Base-by-base conservation (phyloP, 345 rosid genomes). In the Pugionium cornutum region DNA sequence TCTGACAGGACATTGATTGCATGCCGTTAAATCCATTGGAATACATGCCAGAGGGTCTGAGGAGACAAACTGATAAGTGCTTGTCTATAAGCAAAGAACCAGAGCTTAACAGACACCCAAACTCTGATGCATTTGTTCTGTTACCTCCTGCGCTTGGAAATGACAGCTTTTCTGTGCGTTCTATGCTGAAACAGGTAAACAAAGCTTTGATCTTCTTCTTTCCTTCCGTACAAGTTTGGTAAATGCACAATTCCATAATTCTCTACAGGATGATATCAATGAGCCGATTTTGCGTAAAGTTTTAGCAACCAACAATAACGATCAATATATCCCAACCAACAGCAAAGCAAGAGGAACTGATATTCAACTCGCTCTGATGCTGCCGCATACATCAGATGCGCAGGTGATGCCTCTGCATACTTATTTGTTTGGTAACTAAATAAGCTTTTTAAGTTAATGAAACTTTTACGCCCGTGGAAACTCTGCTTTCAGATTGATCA, bases 11-110 rank as follows among this genome's bases (percentile, higher is more conserved):
- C 82, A 76, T 86, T 75, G 98, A 95, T 75, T 89, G 96, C 81
- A 95, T 95, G 99, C 98, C 99, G 72, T 72, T 75, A 62, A 81
- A 91, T 83, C 86, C 87, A 4, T 69, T 83, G 63, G 92, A 89
- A 29, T 91, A 82, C 78, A 82, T 86, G 86, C 91, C 96, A 28
- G 97, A 95, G 77, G 79, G 81, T 77, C 86, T 84, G 75, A 79
- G 86, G 75, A 94, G 78, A 77, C 83, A 83, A 50, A 55, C 63
- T 6, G 80, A 87, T 49, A 77, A 77, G 71, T 68, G 64, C 43
- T 57, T 79, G 45, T 41, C 62, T 50, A 29, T 73, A 27, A 64
- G 83, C 58, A 76, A 76, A 67, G 91, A 79, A 66, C 53, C 68
- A 67, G 79, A 73, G 60, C 61, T 70, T 53, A 82, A 73, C 76